phyloP scores from a whole-genome alignment of 768 basidiomycete genomes.

The Gymnopilus dilepis region DNA sequence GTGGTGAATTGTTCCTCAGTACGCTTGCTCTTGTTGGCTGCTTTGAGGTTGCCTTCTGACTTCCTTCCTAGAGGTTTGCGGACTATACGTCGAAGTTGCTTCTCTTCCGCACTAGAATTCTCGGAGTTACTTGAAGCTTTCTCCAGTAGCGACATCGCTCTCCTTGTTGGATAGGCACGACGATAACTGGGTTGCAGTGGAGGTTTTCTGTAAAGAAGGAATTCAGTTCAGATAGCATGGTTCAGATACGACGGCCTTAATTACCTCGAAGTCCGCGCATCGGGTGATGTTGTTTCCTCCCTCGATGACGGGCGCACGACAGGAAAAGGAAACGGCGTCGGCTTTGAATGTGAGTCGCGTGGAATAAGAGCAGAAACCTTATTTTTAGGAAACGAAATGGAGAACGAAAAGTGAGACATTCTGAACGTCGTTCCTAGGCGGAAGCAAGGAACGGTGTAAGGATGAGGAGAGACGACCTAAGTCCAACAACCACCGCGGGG shows the following conservation, averaged over 20 bases:
- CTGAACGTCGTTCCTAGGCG: background rate
- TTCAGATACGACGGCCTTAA: background rate
- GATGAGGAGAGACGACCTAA: background rate
- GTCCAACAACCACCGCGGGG: background rate
- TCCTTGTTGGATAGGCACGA: background rate
- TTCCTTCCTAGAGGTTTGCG: background rate
- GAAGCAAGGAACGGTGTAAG: background rate
- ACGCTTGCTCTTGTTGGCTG: background rate
- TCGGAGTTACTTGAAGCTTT: background rate
- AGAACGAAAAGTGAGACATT: conserved; percentile 4
- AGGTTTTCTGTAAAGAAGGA: background rate
- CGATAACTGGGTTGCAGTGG: background rate
- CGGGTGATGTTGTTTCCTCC: background rate
- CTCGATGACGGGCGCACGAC: background rate
- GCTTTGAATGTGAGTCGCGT: background rate
- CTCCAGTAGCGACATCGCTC: conserved; percentile 3
- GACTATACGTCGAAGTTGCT: background rate
- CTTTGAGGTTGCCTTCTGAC: background rate
- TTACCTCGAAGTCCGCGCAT: background rate
- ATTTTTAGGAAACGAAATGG: background rate
- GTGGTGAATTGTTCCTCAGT: background rate
- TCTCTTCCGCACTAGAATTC: background rate
- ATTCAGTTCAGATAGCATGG: background rate
- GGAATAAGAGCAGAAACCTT: conserved; percentile 2
- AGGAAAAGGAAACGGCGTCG: background rate